Base-by-base conservation (phyloP, 2,329 filamentous ascomycete species). In the Ophiostoma ips region DNA sequence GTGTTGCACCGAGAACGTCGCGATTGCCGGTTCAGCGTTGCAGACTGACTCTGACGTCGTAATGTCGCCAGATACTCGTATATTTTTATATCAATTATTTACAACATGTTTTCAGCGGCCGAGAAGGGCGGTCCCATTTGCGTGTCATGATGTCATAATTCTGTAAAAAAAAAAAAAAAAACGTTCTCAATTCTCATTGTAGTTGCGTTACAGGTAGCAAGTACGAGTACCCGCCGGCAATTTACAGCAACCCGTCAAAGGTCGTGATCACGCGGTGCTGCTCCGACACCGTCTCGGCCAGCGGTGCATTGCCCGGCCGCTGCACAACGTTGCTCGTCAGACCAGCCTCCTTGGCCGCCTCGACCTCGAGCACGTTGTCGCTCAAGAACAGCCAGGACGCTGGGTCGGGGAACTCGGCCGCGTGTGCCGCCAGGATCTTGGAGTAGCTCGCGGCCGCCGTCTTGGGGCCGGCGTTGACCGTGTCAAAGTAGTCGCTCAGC, bases 391-490 rank as follows among this genome's bases (percentile, higher is more conserved):
- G 69, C 69, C 84, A 84, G 50, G 75, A 69, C 11, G 63, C 64
- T 16, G 71, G 63, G 15, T 76, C 62, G 41, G 70, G 61, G 49
- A 69, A 66, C 44, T 64, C 63, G 45, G 75, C 70, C 1, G 19
- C 6, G 44, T 54, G 53, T 11, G 52, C 48, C 3, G 52, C 55
- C 44, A 56, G 21, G 57, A 89, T 88, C 58, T 70, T 77, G 57
- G 67, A 63, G 65, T 90, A 92, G 62, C 84, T 89, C 19, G 62
- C 64, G 36, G 66, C 62, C 58, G 87, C 77, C 43, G 73, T 76
- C 69, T 92, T 92, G 50, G 76, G 72, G 1, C 86, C 86, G 31
- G 86, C 85, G 62, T 86, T 90, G 52, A 84, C 76, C 3, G 85
- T 90, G 63, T 92, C 86, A 61, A 87, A 90, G 72, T 79, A 87